Conservation (phyloP, 2,329 filamentous ascomycete species). For the Ceratocystis alfenasii region DNA sequence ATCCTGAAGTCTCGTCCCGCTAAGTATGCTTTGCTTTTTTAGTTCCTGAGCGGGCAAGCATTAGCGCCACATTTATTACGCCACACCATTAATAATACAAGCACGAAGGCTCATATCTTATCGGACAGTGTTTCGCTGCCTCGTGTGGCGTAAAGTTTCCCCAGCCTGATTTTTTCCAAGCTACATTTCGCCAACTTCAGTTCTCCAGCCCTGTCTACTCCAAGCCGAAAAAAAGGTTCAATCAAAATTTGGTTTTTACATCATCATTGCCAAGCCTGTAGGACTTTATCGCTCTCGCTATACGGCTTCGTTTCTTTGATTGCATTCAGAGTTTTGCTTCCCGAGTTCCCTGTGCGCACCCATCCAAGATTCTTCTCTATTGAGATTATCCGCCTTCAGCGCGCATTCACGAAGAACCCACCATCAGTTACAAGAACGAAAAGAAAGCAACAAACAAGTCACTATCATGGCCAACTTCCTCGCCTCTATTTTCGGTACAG, state of each 20-base stretch:
- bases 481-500: slow-evolving; percentile 97
- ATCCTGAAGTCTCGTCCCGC: not conserved
- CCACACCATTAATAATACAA: not conserved
- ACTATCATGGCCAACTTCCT: slow-evolving; percentile 85
- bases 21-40: not conserved
- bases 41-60: too few relatives aligned
- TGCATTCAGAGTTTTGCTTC: not conserved
- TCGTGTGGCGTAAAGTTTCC: slow-evolving; percentile 18
- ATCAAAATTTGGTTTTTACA: not conserved
- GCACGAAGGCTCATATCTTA: not conserved
- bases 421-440: slow-evolving; percentile 8
- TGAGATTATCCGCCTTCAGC: not conserved
- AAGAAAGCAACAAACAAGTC: slow-evolving; percentile 14
- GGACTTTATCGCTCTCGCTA: not conserved
- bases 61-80: not conserved
- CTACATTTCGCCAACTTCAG: slow-evolving; percentile 9
- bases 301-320: not conserved
- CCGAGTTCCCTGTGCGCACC: not conserved
- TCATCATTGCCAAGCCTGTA: not conserved
- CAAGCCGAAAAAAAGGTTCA: slow-evolving; percentile 17
- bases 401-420: not conserved
- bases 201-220: not conserved
- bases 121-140: slow-evolving; percentile 17
- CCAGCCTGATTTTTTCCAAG: slow-evolving; percentile 7
- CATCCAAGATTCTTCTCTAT: not conserved